Conservation (phyloP, 768 basidiomycete genomes). For the Pleurotus salmoneostramineus region DNA sequence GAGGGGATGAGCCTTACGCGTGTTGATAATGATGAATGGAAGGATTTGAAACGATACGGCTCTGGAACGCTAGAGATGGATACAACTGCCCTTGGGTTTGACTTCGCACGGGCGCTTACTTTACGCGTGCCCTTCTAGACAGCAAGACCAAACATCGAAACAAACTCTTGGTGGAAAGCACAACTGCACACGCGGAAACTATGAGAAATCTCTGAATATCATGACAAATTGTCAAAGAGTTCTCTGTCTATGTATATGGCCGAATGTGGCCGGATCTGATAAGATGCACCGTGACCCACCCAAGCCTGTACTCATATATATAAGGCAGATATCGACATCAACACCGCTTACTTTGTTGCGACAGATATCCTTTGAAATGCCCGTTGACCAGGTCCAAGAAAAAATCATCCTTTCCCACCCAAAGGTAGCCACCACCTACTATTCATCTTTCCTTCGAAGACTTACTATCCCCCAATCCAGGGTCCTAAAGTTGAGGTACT, state of each 20-base stretch:
- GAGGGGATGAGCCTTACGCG: neutral
- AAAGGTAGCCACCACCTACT: slow-evolving; percentile 36
- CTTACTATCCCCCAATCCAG: slow-evolving; percentile 27
- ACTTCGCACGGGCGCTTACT: neutral
- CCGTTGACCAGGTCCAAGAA: slow-evolving; percentile 40
- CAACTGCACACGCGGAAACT: too few species aligned
- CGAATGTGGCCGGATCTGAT: neutral
- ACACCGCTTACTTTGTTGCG: neutral
- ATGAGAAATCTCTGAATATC: too few species aligned
- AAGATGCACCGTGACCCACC: neutral
- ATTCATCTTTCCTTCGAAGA: neutral
- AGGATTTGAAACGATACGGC: neutral
- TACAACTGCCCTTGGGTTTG: neutral
- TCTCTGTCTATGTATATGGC: neutral
- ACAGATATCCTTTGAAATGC: slow-evolving; percentile 35
- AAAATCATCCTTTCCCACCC: slow-evolving; percentile 55
- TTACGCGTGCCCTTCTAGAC: neutral
- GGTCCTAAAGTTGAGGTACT: slow-evolving; percentile 65
- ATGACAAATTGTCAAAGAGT: too few species aligned
- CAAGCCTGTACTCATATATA: neutral
- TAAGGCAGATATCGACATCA: neutral
- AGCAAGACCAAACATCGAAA: neutral
- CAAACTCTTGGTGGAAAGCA: neutral
- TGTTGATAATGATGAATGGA: neutral
- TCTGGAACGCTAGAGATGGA: neutral